Conservation (phyloP, 2,329 filamentous ascomycete genomes). For the Fusarium sp. region DNA sequence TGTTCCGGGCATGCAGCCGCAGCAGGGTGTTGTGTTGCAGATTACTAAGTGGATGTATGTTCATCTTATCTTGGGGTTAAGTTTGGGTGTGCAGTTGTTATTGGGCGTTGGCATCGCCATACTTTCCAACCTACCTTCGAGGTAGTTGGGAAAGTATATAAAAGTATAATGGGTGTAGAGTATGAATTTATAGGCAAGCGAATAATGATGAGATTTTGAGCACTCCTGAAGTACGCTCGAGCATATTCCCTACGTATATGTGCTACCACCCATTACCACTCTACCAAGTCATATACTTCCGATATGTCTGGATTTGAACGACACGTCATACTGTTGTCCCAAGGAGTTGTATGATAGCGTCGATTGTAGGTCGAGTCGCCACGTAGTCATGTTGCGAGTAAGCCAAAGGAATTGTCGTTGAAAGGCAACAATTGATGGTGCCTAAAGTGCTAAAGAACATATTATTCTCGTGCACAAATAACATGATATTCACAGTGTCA, state of each 20-base stretch:
- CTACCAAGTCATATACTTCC: not conserved
- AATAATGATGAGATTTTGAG: not conserved
- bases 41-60: slow-evolving; percentile 50
- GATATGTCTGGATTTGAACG: not conserved
- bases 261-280: not conserved
- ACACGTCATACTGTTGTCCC: not conserved
- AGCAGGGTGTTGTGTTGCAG: slow-evolving; percentile 49
- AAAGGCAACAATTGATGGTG: not conserved
- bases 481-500: too few species aligned
- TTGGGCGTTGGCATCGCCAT: slow-evolving; percentile 37
- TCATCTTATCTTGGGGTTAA: slow-evolving; percentile 50
- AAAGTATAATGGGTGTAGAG: not conserved
- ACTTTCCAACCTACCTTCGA: slow-evolving; percentile 22
- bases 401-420: not conserved
- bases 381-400: not conserved
- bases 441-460: not conserved
- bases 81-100: slow-evolving; percentile 49
- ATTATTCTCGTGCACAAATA: not conserved
- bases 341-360: not conserved
- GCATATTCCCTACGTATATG: not conserved
- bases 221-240: not conserved
- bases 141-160: not conserved
- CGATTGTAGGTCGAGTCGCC: not conserved
- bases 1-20: slow-evolving; percentile 48
- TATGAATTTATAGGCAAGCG: not conserved